Percentiles rank a stretch among this genome's conserved stretches.
Evolutionary conservation across 495 filamentous ascomycete species (phyloP).

Genomic region (Aspergillus wentii): DNA sequence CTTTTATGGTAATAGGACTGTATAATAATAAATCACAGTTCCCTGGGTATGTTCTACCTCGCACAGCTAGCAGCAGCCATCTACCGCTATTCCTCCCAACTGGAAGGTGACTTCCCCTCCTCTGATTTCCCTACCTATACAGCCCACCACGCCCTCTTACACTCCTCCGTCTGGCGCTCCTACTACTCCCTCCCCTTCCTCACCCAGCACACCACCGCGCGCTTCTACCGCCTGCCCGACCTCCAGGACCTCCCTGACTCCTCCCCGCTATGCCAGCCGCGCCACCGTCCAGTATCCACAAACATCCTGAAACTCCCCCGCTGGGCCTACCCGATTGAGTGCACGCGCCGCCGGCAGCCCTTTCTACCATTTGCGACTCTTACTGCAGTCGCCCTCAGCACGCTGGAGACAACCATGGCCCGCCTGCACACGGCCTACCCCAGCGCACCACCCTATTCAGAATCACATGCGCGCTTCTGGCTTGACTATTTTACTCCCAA

Average conservation of each 20-base stretch:
- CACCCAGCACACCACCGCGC: constrained; percentile 14
- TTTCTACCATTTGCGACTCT: constrained; percentile 13
- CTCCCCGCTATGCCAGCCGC: constrained; percentile 12
- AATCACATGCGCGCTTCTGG: constrained; percentile 20
- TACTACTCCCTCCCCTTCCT: constrained; percentile 18
- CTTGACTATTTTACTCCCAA: too few species aligned
- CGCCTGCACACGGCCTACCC: constrained; percentile 12
- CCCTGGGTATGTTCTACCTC: constrained; percentile 20
- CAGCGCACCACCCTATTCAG: constrained; percentile 15
- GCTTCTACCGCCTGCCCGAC: constrained; percentile 21
- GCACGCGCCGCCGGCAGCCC: constrained; percentile 12
- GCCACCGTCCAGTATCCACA: constrained; percentile 9
- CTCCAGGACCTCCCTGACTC: constrained; percentile 20
- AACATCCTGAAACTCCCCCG: constrained; percentile 14
- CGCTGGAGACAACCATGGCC: constrained; percentile 16
- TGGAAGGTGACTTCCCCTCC: constrained; percentile 16
- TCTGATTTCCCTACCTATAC: not conserved
- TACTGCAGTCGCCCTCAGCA: constrained; percentile 16
- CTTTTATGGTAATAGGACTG: too few species aligned
- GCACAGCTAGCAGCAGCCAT: constrained; percentile 20
- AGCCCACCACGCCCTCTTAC: constrained; percentile 7
- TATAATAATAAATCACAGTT: constrained; percentile 15
- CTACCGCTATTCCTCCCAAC: constrained; percentile 15
- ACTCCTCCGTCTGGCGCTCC: constrained; percentile 17
- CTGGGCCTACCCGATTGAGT: constrained; percentile 14